A percentile compares a stretch with the other conserved stretches of the same genome.
phyloP scores from a whole-genome alignment of 1,139 yeast species.

The Blastobotrys ciferrii region DNA sequence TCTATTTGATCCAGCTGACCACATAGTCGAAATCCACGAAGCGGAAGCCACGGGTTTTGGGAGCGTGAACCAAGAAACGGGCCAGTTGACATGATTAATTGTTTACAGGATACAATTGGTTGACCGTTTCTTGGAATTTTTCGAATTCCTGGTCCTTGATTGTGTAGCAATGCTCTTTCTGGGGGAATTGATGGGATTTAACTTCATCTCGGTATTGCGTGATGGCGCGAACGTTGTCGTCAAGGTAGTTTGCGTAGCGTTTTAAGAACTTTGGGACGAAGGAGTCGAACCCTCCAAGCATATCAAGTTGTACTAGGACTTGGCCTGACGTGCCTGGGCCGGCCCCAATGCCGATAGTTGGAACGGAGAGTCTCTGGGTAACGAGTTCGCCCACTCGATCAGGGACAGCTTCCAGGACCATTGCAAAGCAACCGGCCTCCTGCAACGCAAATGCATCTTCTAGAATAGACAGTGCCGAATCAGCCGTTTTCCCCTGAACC shows the following conservation, averaged over 20 bases:
- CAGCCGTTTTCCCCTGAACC: conserved; percentile 68
- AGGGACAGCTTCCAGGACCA: conserved; percentile 87
- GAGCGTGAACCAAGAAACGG: no score
- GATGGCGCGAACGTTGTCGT: conserved; percentile 53
- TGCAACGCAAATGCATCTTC: conserved; percentile 71
- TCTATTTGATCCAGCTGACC: no score
- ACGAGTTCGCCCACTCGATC: conserved; percentile 64
- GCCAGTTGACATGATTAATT: not conserved
- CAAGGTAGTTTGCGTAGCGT: conserved; percentile 55
- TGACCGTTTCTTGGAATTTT: conserved; percentile 41
- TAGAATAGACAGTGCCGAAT: conserved; percentile 56
- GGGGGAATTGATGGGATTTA: conserved; percentile 55
- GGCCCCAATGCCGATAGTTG: conserved; percentile 96
- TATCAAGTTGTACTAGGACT: conserved; percentile 82
- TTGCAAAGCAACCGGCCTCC: conserved; percentile 71
- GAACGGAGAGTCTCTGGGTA: conserved; percentile 59
- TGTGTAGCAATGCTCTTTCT: conserved; percentile 64
- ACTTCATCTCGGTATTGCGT: conserved; percentile 60
- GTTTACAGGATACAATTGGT: not conserved
- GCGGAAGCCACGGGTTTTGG: no score
- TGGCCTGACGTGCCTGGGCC: conserved; percentile 85
- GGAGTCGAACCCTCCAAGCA: conserved; percentile 64
- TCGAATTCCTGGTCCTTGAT: conserved; percentile 64
- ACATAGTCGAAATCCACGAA: no score
- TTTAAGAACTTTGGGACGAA: conserved; percentile 75